A percentile compares a stretch with the other conserved stretches of the same genome.
phyloP scores from a whole-genome alignment of 2,329 filamentous ascomycete species.

The Geosmithia putterillii region DNA sequence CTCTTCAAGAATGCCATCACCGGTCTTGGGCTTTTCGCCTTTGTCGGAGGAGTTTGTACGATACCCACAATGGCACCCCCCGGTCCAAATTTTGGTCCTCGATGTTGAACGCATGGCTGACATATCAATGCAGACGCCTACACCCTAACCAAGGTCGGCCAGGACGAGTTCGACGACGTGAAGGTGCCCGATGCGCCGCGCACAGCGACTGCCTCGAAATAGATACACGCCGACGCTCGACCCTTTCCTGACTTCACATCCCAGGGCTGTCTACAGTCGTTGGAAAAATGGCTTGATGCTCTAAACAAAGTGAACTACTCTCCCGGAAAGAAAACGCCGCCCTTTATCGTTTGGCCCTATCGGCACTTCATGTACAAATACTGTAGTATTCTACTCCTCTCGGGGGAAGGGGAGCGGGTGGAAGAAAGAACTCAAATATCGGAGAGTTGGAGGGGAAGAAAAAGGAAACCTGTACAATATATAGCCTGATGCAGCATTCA shows the following conservation, averaged over 20 bases:
- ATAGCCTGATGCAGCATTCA: neutral
- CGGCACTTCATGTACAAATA: neutral
- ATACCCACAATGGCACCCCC: too few relatives aligned
- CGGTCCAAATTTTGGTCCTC: too few relatives aligned
- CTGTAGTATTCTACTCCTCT: neutral
- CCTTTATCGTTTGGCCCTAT: neutral
- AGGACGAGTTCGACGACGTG: conserved; percentile 95
- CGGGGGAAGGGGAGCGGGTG: neutral
- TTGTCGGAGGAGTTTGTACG: conserved; percentile 83
- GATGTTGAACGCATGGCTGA: too few relatives aligned
- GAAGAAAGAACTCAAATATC: neutral
- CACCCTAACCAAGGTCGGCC: conserved; percentile 72
- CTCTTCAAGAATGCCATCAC: conserved; percentile 80
- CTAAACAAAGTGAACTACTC: neutral
- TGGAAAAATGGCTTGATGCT: neutral
- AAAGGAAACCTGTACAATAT: conserved; percentile 3
- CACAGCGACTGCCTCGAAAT: conserved; percentile 27
- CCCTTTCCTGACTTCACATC: too few relatives aligned
- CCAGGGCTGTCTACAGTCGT: neutral
- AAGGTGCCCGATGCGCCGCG: conserved; percentile 67
- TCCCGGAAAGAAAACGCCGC: neutral
- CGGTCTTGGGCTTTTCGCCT: conserved; percentile 59
- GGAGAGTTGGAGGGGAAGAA: neutral
- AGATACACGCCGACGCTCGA: conserved; percentile 5
- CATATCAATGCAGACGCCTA: conserved; percentile 34